Conservation (phyloP, 257 asterid species). For the Lantana camara region DNA sequence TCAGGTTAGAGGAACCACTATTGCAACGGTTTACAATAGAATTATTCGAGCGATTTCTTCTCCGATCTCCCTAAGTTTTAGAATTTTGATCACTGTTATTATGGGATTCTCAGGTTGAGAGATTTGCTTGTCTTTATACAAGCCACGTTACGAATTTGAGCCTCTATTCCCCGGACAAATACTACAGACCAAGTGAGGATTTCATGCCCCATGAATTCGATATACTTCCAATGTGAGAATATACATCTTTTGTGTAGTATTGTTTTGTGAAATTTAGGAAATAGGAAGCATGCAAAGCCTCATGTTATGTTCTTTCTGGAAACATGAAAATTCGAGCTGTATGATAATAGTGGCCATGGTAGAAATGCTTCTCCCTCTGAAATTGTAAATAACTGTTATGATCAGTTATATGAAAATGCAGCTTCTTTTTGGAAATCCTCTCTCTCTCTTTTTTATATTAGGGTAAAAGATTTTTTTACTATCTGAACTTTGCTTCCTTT, state of each 20-base stretch:
- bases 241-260: background rate
- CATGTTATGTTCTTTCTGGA: too few relatives aligned
- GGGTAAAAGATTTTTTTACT: too few relatives aligned
- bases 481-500: too few relatives aligned
- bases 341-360: conserved; percentile 12
- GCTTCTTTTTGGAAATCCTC: background rate
- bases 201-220: conserved; percentile 96
- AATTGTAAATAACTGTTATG: conserved; percentile 23
- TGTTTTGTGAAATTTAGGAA: background rate
- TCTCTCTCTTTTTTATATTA: background rate
- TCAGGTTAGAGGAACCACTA: conserved; percentile 56
- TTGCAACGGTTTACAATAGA: background rate
- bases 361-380: conserved; percentile 18
- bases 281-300: too few relatives aligned
- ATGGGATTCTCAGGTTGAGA: conserved; percentile 67
- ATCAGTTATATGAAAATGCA: conserved; percentile 14
- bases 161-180: conserved; percentile 87
- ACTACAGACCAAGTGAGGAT: conserved; percentile 92
- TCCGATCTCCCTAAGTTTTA: background rate
- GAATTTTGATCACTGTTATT: background rate
- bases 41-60: background rate
- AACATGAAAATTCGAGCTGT: conserved; percentile 20
- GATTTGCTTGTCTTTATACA: conserved; percentile 94
- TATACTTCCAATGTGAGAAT: conserved; percentile 48
- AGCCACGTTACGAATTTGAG: conserved; percentile 87